Conservation (phyloP, 352 stramenopile species). For the Globisporangium paroecandrum region DNA sequence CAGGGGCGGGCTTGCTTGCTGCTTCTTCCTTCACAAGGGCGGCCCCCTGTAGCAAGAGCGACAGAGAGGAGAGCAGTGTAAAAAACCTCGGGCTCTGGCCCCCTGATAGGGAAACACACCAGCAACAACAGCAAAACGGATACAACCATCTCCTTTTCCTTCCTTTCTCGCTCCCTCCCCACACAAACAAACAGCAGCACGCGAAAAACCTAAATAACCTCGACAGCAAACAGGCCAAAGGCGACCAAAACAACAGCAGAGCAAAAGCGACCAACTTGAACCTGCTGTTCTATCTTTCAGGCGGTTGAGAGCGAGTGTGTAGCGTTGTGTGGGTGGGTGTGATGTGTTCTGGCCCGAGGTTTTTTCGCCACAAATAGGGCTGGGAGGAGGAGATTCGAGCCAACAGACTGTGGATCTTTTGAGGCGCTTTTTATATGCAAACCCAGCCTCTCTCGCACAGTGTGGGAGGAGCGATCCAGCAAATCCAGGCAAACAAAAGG, state of each 20-base stretch:
- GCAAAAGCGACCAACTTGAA: slow-evolving; percentile 7
- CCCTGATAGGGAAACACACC: slow-evolving; percentile 13
- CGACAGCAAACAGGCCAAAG: too few relatives aligned
- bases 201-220: slow-evolving; percentile 12
- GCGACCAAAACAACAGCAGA: too few relatives aligned
- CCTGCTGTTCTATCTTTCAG: not conserved
- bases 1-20: not conserved
- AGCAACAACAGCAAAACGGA: slow-evolving; percentile 10
- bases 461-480: not conserved
- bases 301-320: not conserved
- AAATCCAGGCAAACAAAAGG: not conserved
- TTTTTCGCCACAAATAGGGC: not conserved
- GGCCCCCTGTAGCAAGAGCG: not conserved
- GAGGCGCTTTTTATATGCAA: not conserved
- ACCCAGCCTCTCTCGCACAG: not conserved
- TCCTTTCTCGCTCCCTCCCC: too few relatives aligned
- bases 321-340: not conserved
- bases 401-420: slow-evolving; percentile 7
- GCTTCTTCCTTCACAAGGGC: not conserved
- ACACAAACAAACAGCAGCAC: too few relatives aligned
- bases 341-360: slow-evolving; percentile 3
- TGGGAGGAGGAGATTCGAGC: slow-evolving; percentile 3
- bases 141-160: slow-evolving; percentile 5
- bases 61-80: slow-evolving; percentile 1
- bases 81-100: slow-evolving; percentile 19